Evolutionary conservation across 768 basidiomycete species (phyloP).

Genomic region (Suillus hirtellus): DNA sequence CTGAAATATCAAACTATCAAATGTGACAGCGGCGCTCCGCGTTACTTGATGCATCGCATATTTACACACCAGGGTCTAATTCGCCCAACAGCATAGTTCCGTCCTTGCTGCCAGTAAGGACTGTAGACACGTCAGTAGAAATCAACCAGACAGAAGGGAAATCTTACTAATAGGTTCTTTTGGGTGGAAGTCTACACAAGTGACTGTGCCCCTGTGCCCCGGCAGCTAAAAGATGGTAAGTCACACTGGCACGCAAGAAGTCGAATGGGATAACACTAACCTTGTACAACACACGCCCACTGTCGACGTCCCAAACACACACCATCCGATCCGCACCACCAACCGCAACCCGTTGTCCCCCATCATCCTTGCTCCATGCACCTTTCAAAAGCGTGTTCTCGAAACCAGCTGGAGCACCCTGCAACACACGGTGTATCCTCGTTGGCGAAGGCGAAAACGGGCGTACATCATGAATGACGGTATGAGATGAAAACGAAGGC

Average conservation of each 20-base stretch:
- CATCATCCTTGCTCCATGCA: constrained; percentile 88
- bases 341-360: constrained; percentile 78
- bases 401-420: constrained; percentile 92
- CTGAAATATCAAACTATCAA: not conserved
- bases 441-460: constrained; percentile 89
- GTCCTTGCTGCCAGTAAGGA: constrained; percentile 91
- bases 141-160: not conserved
- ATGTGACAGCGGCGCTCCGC: not conserved
- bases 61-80: constrained; percentile 50
- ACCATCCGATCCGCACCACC: constrained; percentile 90
- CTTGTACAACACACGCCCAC: constrained; percentile 75
- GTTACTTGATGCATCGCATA: not conserved
- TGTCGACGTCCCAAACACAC: constrained; percentile 86
- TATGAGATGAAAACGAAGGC: constrained; percentile 86
- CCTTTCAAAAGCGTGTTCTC: constrained; percentile 83
- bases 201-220: constrained; percentile 96
- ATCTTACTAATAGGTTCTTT: constrained; percentile 90
- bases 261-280: constrained; percentile 36
- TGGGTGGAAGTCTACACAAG: constrained; percentile 94
- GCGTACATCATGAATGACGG: constrained; percentile 88
- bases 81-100: constrained; percentile 91
- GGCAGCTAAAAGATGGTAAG: constrained; percentile 57
- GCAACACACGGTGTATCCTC: constrained; percentile 74
- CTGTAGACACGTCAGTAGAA: constrained; percentile 38
- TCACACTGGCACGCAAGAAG: not conserved